Evolutionary conservation across 768 basidiomycete genomes (phyloP).

Genomic region (Termitomyces sp.): DNA sequence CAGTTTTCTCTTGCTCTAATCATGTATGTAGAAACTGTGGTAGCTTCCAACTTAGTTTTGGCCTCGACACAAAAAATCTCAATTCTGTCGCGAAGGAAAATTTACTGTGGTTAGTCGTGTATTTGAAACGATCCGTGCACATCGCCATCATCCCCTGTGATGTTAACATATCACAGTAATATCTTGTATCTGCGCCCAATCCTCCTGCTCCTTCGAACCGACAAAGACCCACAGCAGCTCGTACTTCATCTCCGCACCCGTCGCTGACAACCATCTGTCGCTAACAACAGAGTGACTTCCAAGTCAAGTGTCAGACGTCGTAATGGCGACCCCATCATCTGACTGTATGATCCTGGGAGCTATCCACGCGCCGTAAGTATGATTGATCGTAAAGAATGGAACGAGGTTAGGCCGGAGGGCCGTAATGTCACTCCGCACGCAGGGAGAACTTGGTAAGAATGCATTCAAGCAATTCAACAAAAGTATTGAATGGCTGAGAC

Average conservation of each 20-base stretch:
- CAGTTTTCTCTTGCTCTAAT: conserved; percentile 26
- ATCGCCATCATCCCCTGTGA: background rate
- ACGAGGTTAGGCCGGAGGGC: conserved; percentile 62
- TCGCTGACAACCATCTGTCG: no score
- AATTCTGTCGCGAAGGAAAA: no score
- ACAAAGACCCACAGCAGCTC: conserved; percentile 31
- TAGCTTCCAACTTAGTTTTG: background rate
- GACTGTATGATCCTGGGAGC: conserved; percentile 74
- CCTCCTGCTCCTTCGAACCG: conserved; percentile 34
- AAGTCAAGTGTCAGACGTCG: conserved; percentile 69
- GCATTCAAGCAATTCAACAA: conserved; percentile 9
- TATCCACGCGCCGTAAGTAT: conserved; percentile 64
- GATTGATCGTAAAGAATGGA: conserved; percentile 79
- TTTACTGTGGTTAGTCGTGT: no score
- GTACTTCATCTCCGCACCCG: no score
- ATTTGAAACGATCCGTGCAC: background rate
- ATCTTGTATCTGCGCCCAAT: conserved; percentile 33
- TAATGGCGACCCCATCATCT: conserved; percentile 43
- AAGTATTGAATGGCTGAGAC: background rate
- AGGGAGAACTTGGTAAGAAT: background rate
- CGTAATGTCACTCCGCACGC: conserved; percentile 16
- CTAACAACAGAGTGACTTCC: conserved; percentile 34
- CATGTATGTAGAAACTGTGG: conserved; percentile 26
- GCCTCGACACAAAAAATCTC: no score
- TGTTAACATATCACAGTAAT: background rate